Percentiles rank a stretch among this genome's conserved stretches.
These are phyloP conservation scores for Hyphodiscus sp. DNA, from an alignment of 2,329 filamentous ascomycete genomes.

Conservation along the genomic window DNA sequence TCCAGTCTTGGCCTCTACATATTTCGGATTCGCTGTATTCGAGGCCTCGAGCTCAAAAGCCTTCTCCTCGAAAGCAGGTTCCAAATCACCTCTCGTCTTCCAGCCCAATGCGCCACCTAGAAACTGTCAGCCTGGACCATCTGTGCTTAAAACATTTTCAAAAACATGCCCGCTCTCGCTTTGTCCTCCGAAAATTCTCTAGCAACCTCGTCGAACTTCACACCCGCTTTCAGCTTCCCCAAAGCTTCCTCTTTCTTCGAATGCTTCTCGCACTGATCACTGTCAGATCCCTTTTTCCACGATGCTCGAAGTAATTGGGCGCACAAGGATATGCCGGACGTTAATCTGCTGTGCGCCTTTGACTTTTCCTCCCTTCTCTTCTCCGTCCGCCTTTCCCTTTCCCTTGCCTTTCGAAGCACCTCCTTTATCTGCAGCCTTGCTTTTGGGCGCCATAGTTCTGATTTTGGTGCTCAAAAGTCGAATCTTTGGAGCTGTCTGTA, in stretches of 20 bases:
- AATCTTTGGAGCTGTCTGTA: too few species aligned
- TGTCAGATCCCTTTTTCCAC: constrained; percentile 9
- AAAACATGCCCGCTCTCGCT: constrained; percentile 50
- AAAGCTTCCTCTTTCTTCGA: constrained; percentile 72
- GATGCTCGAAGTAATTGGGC: not conserved
- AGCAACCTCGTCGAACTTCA: constrained; percentile 71
- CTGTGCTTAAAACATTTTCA: too few species aligned
- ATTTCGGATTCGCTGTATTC: constrained; percentile 56
- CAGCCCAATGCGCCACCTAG: constrained; percentile 65
- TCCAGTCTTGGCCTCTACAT: constrained; percentile 64
- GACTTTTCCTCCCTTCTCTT: constrained; percentile 35
- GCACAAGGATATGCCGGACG: constrained; percentile 57
- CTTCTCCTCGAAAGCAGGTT: constrained; percentile 64
- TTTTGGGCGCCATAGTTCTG: constrained; percentile 26
- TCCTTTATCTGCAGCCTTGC: constrained; percentile 24
- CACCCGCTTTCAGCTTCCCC: constrained; percentile 57
- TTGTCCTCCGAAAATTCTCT: constrained; percentile 71
- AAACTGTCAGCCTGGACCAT: not conserved
- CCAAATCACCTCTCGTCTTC: constrained; percentile 62
- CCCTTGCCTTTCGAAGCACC: constrained; percentile 27
- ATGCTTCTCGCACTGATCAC: constrained; percentile 63
- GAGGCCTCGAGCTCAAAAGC: constrained; percentile 64
- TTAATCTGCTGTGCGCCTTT: constrained; percentile 65
- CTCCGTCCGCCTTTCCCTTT: constrained; percentile 36
- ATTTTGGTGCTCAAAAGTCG: not conserved